Base-by-base conservation (phyloP, 2,329 filamentous ascomycete genomes). In the Ophiostoma ulmi region DNA sequence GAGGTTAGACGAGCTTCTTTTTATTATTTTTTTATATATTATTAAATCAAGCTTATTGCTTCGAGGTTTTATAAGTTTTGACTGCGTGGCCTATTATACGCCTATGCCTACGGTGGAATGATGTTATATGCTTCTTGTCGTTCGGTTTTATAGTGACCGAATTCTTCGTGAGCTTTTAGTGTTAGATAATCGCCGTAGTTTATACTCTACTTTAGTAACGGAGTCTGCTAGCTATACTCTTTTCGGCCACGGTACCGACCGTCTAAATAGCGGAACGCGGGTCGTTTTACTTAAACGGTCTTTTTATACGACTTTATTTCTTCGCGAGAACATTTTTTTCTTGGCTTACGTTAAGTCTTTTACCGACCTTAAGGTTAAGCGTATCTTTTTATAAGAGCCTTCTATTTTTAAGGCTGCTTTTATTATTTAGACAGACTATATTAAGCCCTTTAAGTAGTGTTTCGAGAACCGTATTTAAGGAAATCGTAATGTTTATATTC, bases 401-500 rank as follows among this genome's bases (percentile, higher is more conserved):
- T 80, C 88, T 0, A 91, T 99, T 73, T 95, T 95, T 22, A 86
- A 87, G 73, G 94, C 95, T 68, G 94, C 98, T 65, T 94, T 94
- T 20, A 94, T 94, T 7, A 89, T 93, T 74, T 94, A 92, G 77
- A 93, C 91, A 35, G 94, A 94, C 71, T 91, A 91, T 76, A 88
- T 92, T 82, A 92, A 97, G 85, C 94, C 91, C 61, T 87, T 98
- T 39, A 94, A 97, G 74, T 94, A 97, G 80, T 97, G 94, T 77
- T 85, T 99, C 67, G 92, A 97, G 81, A 98, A 98, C 77, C 91
- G 93, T 72, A 95, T 90, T 71, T 83, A 91, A 67, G 93, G 94
- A 64, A 97, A 98, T 78, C 95, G 93, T 73, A 99, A 99, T 77
- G 94, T 99, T 74, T 99, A 99, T 83, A 97, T 99, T 74, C 92